phyloP scores from a whole-genome alignment of 306 rosid genomes.

The Prunus fruticosa region DNA sequence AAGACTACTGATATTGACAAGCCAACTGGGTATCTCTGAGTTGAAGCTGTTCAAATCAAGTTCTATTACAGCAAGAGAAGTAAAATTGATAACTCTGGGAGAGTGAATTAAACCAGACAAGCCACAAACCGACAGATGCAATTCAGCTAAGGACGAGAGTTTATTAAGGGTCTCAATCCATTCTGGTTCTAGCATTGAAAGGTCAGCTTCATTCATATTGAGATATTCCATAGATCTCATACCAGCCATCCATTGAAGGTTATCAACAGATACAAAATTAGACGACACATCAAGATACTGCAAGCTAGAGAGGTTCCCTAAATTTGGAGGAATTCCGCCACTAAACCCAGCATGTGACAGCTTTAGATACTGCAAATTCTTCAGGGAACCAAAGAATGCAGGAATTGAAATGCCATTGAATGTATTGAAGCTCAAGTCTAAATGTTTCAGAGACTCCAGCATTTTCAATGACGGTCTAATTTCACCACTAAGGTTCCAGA shows the following conservation, averaged over 20 bases:
- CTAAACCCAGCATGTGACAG: constrained; percentile 39
- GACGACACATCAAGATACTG: constrained; percentile 29
- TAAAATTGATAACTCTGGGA: constrained; percentile 22
- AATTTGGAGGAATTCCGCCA: constrained; percentile 26
- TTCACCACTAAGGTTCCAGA: constrained; percentile 38
- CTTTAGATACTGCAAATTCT: constrained; percentile 41
- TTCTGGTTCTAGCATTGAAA: constrained; percentile 30
- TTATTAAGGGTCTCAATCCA: constrained; percentile 29
- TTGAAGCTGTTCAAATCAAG: constrained; percentile 18
- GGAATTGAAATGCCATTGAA: constrained; percentile 32
- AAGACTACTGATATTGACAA: constrained; percentile 37
- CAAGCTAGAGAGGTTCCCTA: constrained; percentile 39
- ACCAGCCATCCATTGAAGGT: constrained; percentile 33
- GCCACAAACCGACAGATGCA: constrained; percentile 24
- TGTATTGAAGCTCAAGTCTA: constrained; percentile 48
- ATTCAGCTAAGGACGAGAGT: constrained; percentile 29
- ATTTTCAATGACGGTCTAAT: constrained; percentile 38
- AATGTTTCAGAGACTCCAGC: constrained; percentile 33
- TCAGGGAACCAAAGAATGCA: constrained; percentile 30
- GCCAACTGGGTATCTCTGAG: constrained; percentile 44
- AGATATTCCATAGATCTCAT: constrained; percentile 39
- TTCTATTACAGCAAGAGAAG: constrained; percentile 39
- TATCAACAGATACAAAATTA: constrained; percentile 5
- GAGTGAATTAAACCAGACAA: constrained; percentile 27
- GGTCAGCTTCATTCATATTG: constrained; percentile 29